Evolutionary conservation across 83 land plant genomes (phyloP).

Genomic region (Picea mariana): DNA sequence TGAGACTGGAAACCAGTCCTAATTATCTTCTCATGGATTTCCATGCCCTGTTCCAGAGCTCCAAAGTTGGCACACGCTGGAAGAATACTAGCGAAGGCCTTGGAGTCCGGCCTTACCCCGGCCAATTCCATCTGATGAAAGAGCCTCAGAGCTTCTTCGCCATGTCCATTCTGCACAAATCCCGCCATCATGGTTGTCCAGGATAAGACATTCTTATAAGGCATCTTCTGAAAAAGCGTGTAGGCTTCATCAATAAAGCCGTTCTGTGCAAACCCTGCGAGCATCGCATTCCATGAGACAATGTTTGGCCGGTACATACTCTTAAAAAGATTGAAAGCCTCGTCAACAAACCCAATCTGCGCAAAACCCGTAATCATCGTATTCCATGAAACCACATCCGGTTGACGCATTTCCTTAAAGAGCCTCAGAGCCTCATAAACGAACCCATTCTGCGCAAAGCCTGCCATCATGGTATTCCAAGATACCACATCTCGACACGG

Average conservation of each 20-base stretch:
- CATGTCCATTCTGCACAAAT: not conserved
- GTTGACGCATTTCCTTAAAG: not conserved
- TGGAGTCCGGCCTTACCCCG: not conserved
- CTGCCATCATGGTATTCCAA: not conserved
- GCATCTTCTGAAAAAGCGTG: slow-evolving; percentile 38
- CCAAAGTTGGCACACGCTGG: not conserved
- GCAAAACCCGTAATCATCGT: not conserved
- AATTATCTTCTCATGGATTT: not conserved
- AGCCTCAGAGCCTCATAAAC: not conserved
- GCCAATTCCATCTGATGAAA: not conserved
- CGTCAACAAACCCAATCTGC: not conserved
- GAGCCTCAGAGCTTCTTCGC: not conserved
- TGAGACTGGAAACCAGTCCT: not conserved
- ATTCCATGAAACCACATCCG: not conserved
- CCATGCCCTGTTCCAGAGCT: not conserved
- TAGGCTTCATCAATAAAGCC: slow-evolving; percentile 36
- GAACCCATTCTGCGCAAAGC: slow-evolving; percentile 5
- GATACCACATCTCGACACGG: too few species aligned
- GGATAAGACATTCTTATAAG: slow-evolving; percentile 27
- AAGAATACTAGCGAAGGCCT: too few species aligned
- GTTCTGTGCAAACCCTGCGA: not conserved
- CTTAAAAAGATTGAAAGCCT: slow-evolving; percentile 1
- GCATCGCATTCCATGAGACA: not conserved
- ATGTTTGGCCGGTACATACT: not conserved
- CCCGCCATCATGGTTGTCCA: slow-evolving; percentile 41